A percentile compares a stretch with the other conserved stretches of the same genome.
Conservation (phyloP, 768 basidiomycete species). For the Tubosaeta brunneosetosa region DNA sequence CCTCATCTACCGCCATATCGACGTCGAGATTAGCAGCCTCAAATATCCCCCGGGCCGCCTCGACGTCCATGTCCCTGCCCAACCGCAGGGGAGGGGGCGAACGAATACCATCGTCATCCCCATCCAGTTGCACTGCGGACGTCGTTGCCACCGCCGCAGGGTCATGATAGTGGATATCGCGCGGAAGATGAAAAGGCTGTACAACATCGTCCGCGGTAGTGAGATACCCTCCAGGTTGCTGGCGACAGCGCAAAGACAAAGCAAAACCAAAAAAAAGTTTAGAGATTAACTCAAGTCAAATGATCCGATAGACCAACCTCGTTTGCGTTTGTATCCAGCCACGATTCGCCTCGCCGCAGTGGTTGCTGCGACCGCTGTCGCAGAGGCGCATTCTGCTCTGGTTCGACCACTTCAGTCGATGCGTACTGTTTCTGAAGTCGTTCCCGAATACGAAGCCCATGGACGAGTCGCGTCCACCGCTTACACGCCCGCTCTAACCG, state of each 20-base stretch:
- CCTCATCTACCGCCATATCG: conserved; percentile 14
- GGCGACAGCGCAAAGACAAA: neutral
- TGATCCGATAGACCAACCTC: conserved; percentile 17
- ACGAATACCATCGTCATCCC: neutral
- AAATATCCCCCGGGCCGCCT: conserved; percentile 6
- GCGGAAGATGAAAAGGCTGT: conserved; percentile 65
- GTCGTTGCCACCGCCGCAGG: conserved; percentile 4
- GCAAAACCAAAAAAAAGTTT: conserved; percentile 3
- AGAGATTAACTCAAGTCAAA: conserved; percentile 8
- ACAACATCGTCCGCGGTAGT: conserved; percentile 70
- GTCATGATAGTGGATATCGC: conserved; percentile 34
- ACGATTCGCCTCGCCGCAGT: conserved; percentile 9
- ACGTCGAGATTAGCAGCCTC: conserved; percentile 5
- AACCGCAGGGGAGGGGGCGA: neutral
- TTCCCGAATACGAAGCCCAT: conserved; percentile 82
- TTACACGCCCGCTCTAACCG: conserved; percentile 77
- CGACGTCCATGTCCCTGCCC: neutral
- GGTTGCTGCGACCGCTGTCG: conserved; percentile 4
- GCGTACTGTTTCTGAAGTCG: conserved; percentile 79
- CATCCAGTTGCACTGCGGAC: neutral
- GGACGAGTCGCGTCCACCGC: conserved; percentile 83
- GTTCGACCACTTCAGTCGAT: conserved; percentile 4
- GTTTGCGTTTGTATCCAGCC: conserved; percentile 20
- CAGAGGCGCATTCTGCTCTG: neutral
- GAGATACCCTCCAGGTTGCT: conserved; percentile 55